Evolutionary conservation across 176 grass and related monocot genomes (phyloP).

Genomic region (Musa troglodytarum): DNA sequence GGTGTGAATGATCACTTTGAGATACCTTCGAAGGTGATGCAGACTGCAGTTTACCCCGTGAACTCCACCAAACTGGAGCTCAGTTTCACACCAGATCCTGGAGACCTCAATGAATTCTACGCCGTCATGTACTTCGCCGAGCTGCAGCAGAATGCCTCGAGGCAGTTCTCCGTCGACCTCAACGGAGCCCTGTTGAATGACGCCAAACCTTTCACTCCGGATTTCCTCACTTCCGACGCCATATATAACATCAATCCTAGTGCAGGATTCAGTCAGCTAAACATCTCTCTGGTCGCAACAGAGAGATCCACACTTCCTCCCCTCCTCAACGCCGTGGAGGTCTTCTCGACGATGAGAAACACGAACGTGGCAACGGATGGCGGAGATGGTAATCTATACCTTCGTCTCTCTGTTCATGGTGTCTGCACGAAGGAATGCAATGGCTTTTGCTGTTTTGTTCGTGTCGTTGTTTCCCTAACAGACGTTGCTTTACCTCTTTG

Average conservation of each 20-base stretch:
- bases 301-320: background rate
- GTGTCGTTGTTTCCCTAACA: background rate
- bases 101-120: background rate
- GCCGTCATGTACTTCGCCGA: background rate
- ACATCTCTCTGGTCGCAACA: background rate
- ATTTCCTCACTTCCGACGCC: background rate
- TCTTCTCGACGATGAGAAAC: background rate
- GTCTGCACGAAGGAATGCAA: background rate
- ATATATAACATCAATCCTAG: background rate
- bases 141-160: background rate
- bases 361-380: background rate
- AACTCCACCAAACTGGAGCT: background rate
- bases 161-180: background rate
- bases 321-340: conserved; percentile 7
- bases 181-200: background rate
- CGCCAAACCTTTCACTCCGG: background rate
- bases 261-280: background rate
- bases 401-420: background rate
- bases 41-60: background rate
- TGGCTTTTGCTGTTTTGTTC: background rate
- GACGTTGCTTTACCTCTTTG: background rate
- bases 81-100: background rate
- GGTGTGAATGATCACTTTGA: background rate
- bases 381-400: background rate
- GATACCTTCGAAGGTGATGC: background rate